Conservation (phyloP, 352 stramenopile species). For the Aphanomyces astaci region DNA sequence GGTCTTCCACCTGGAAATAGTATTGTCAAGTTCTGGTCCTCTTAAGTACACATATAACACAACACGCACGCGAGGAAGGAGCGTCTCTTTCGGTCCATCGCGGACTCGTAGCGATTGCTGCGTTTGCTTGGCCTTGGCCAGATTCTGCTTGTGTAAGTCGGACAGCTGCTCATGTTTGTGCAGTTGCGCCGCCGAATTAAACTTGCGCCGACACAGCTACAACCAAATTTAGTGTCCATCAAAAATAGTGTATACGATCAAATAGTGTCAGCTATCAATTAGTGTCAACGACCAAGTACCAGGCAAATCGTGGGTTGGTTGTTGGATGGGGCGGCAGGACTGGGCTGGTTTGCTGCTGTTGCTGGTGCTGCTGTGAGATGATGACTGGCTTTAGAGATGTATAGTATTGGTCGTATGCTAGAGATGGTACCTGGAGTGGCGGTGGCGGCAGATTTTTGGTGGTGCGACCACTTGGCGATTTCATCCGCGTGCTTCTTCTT, state of each 20-base stretch:
- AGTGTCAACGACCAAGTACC: too few species aligned
- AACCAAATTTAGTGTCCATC: not conserved
- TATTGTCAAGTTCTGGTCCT: not conserved
- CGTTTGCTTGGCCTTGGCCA: slow-evolving; percentile 61
- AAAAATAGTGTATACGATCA: too few species aligned
- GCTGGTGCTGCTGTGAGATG: not conserved
- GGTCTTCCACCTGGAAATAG: not conserved
- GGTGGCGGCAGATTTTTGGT: slow-evolving; percentile 21
- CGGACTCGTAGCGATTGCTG: not conserved
- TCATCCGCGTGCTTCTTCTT: slow-evolving; percentile 71
- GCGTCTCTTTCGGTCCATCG: not conserved
- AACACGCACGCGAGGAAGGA: not conserved
- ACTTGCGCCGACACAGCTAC: slow-evolving; percentile 76
- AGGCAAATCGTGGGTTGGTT: slow-evolving; percentile 65
- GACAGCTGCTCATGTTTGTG: slow-evolving; percentile 73
- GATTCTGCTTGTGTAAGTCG: slow-evolving; percentile 62
- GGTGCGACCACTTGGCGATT: slow-evolving; percentile 78
- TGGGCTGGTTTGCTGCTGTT: not conserved
- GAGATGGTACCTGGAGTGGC: not conserved
- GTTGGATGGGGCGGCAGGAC: not conserved
- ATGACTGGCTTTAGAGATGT: too few species aligned
- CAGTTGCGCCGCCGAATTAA: slow-evolving; percentile 59
- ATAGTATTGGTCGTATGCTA: too few species aligned
- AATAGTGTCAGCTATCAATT: too few species aligned
- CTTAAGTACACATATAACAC: too few species aligned